Conservation (phyloP, 306 rosid species). For the Crotalaria pallida region DNA sequence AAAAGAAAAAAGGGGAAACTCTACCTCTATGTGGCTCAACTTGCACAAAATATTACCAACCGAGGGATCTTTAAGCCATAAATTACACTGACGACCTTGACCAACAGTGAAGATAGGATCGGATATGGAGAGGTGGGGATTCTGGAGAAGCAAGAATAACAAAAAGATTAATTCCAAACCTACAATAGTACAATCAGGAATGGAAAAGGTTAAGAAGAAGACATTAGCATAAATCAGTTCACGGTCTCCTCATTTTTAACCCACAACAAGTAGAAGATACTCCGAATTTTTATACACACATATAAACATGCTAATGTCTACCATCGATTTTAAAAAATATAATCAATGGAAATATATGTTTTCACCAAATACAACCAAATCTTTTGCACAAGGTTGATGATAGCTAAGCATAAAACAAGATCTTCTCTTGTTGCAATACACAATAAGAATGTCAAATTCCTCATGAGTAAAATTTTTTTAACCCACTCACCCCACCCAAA, state of each 20-base stretch:
- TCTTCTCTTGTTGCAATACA: not conserved
- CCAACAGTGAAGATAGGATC: constrained; percentile 66
- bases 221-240: constrained; percentile 8
- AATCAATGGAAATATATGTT: not conserved
- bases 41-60: constrained; percentile 63
- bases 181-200: constrained; percentile 6
- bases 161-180: constrained; percentile 30
- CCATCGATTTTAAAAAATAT: not conserved
- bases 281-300: not conserved
- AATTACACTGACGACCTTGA: constrained; percentile 68
- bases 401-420: not conserved
- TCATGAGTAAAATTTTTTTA: not conserved
- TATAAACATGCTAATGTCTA: not conserved
- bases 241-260: not conserved
- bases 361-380: not conserved
- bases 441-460: constrained; percentile 6
- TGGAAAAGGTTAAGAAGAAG: not conserved
- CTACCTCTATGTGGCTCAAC: constrained; percentile 77
- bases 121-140: constrained; percentile 55
- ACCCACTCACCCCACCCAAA: not conserved
- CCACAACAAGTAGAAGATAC: not conserved
- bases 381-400: not conserved
- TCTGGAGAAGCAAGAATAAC: constrained; percentile 52
- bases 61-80: constrained; percentile 68
- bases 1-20: not conserved